Evolutionary conservation across 129 eudicot genomes (phyloP), one percentile per base, ranked within the genome.

Genomic region (Apium graveolens): DNA sequence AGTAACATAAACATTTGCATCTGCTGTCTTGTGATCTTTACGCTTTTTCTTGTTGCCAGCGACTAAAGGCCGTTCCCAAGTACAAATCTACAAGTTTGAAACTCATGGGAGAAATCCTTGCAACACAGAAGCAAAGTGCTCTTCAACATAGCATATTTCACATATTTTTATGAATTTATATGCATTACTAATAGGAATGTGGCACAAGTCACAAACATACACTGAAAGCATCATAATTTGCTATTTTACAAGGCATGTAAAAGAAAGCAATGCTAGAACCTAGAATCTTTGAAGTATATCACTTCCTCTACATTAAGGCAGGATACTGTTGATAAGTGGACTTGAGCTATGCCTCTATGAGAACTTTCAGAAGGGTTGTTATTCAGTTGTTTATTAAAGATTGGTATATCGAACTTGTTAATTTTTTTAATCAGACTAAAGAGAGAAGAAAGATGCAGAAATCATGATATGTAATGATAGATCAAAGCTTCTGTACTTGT

Each of bases 311-410:
- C 31, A 57, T n/a, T 57, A 29, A 29, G n/a, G 66, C 29, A 13
- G 60, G 16, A 57, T n/a, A 24, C 66, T n/a, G 66, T n/a, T 57
- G 66, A 57, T n/a, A 26, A 32, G 32, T 57, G 32, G 66, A 12
- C 32, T n/a, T 57, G 66, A n/a, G 32, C 32, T 57, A 57, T 9
- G 66, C 27, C 32, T 57, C 66, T 5, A 6, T 24, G 16, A 57
- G 66, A 57, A 57, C 31, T 57, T 57, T 57, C 66, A n/a, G 66
- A 55, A n/a, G 66, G 66, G 65, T 24, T 53, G 26, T 53, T 57
- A 57, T n/a, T 57, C 3, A n/a, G 66, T 57, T n/a, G 32, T 57
- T 57, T 9, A 57, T n/a, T n/a, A 7, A 7, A 57, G 29, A 57
- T 11, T 57, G 66, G 66, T 9, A 57, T 57, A 57, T 57, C 0